Evolutionary conservation across 2,329 filamentous ascomycete genomes (phyloP), one percentile per base, ranked within the genome.

Genomic region (Arthroderma sp.): DNA sequence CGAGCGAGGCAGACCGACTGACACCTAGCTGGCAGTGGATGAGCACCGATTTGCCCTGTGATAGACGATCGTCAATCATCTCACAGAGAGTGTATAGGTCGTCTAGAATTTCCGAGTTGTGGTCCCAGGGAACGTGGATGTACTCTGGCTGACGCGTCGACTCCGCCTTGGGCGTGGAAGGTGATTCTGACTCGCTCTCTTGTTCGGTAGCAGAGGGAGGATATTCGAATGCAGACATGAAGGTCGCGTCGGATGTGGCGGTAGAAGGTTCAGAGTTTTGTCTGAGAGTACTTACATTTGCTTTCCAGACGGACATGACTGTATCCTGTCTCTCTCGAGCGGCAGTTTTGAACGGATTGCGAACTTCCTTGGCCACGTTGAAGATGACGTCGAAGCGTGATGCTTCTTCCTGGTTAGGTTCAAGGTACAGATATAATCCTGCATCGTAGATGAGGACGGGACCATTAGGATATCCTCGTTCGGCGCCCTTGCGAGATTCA

Each of bases 11-110:
- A 2, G 82, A 85, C 54, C 82, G 77, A 63, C 81, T 84, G 28
- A 83, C 82, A 60, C 82, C 82, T 55, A 83, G 79, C 66, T 85
- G 82, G 63, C 82, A 85, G 66, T 85, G 82, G 2, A 85, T 74
- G 7, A 85, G 72, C 2, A 85, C 78, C n/a, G 76, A 77, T 66
- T 84, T 84, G 17, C 78, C 76, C 59, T 80, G 69, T 35, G 75
- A 68, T 8, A 84, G 76, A 47, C 79, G 75, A 35, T 81, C 78
- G 58, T 85, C 82, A 61, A 85, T 83, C 15, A 83, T 68, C 62
- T 81, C 79, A 63, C 82, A 83, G 7, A 85, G 68, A 11, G 75
- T 77, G 57, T 78, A 73, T 9, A 85, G 70, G 65, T 85, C 82
- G 31, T 83, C 80, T 7, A 85, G 75, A 55, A 85, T 84, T 62